Evolutionary conservation across 2,329 filamentous ascomycete species (phyloP).

Genomic region (Penicillium capsulatum): DNA sequence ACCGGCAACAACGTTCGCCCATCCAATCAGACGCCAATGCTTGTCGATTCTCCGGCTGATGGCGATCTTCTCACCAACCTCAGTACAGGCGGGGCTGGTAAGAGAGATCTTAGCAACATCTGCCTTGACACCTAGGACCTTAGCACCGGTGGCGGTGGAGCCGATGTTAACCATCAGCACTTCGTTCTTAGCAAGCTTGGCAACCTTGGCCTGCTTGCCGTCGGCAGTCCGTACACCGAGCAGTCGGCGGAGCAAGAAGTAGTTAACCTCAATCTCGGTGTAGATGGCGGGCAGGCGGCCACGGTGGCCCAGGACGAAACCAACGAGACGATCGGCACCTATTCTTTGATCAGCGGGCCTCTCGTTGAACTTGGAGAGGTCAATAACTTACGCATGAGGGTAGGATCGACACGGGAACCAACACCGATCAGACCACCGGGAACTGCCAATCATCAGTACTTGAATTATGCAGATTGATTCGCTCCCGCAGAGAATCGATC

Average conservation of each 20-base stretch:
- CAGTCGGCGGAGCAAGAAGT: slow-evolving; percentile 90
- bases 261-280: slow-evolving; percentile 98
- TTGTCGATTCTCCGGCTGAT: slow-evolving; percentile 96
- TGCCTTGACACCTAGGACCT: slow-evolving; percentile 94
- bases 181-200: slow-evolving; percentile 96
- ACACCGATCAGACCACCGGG: slow-evolving; percentile 83
- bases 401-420: slow-evolving; percentile 94
- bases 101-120: slow-evolving; percentile 94
- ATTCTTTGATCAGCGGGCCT: background rate
- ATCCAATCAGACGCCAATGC: slow-evolving; percentile 94
- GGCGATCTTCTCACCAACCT: slow-evolving; percentile 96
- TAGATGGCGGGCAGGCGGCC: slow-evolving; percentile 94
- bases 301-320: slow-evolving; percentile 93
- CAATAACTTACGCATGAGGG: slow-evolving; percentile 62
- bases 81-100: slow-evolving; percentile 91
- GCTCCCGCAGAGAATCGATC: background rate
- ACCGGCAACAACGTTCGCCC: slow-evolving; percentile 69
- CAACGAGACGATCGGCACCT: slow-evolving; percentile 89
- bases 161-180: slow-evolving; percentile 99
- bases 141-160: slow-evolving; percentile 93
- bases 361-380: background rate
- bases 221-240: slow-evolving; percentile 97
- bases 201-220: slow-evolving; percentile 98
- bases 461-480: no score
- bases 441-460: background rate